Percentiles rank a stretch among this genome's conserved stretches.
These are phyloP conservation scores for Aspergillus chevalieri DNA, from an alignment of 2,329 filamentous ascomycete species.

Conservation along the genomic window DNA sequence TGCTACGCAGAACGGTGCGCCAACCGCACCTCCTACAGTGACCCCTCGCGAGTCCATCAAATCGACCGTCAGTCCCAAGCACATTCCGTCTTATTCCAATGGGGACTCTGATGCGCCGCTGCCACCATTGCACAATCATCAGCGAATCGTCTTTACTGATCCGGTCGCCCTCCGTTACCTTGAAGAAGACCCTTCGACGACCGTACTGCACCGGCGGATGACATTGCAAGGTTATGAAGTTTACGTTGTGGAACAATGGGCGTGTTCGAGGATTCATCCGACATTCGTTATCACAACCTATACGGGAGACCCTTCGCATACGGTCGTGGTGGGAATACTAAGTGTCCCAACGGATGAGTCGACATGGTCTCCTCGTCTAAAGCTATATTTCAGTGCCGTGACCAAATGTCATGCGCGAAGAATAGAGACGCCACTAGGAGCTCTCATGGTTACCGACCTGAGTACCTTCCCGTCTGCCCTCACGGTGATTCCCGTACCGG, in stretches of 20 bases:
- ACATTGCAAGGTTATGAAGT: conserved; percentile 78
- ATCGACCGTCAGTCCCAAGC: conserved; percentile 14
- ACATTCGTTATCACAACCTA: conserved; percentile 91
- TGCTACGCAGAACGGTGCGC: conserved; percentile 17
- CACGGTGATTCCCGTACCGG: conserved; percentile 84
- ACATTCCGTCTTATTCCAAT: conserved; percentile 14
- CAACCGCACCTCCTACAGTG: conserved; percentile 14
- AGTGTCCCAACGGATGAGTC: conserved; percentile 74
- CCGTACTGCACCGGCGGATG: conserved; percentile 65
- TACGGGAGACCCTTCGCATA: conserved; percentile 76
- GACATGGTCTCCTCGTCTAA: conserved; percentile 71
- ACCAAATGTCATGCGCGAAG: conserved; percentile 78
- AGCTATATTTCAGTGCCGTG: conserved; percentile 79
- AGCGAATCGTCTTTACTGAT: conserved; percentile 60
- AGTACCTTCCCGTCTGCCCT: conserved; percentile 86
- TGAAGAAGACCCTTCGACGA: conserved; percentile 73
- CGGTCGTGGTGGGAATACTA: conserved; percentile 71
- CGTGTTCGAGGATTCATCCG: conserved; percentile 81
- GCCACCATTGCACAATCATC: conserved; percentile 34
- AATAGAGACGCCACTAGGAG: conserved; percentile 74
- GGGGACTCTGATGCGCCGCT: conserved; percentile 8
- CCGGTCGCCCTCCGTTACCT: conserved; percentile 67
- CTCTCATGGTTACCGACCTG: conserved; percentile 88
- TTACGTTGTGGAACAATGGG: conserved; percentile 96
- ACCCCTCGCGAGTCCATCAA: conserved; percentile 24